Conservation (phyloP, 768 basidiomycete species). For the Butyriboletus loyo region DNA sequence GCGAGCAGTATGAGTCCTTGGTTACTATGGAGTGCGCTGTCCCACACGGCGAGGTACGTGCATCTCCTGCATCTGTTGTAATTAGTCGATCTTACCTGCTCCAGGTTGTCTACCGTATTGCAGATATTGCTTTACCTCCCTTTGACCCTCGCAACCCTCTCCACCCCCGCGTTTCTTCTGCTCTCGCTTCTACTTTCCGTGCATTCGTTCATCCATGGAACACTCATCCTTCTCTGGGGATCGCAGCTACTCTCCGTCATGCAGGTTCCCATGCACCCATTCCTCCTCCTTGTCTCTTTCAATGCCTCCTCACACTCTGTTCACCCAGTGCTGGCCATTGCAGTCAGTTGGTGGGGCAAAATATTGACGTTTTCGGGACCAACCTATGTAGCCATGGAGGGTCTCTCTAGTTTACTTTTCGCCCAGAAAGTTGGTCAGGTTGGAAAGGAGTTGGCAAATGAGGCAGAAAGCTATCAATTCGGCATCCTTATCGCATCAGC, state of each 20-base stretch:
- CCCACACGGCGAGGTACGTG: constrained; percentile 57
- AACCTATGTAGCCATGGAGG: constrained; percentile 78
- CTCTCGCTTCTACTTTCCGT: constrained; percentile 74
- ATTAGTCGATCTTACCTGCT: constrained; percentile 4
- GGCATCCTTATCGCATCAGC: constrained; percentile 73
- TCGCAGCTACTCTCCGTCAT: constrained; percentile 70
- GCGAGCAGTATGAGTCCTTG: constrained; percentile 46
- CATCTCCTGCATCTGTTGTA: background rate
- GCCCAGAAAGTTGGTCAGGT: constrained; percentile 79
- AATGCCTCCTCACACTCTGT: constrained; percentile 73
- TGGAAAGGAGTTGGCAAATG: constrained; percentile 67
- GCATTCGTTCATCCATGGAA: constrained; percentile 82
- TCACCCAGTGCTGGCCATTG: constrained; percentile 52
- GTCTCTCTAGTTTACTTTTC: constrained; percentile 78
- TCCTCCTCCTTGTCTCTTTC: constrained; percentile 83
- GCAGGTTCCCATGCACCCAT: constrained; percentile 84
- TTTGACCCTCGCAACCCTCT: constrained; percentile 79
- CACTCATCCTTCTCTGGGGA: constrained; percentile 67
- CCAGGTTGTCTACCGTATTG: constrained; percentile 68
- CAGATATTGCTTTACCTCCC: constrained; percentile 85
- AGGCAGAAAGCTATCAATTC: constrained; percentile 76
- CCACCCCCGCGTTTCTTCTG: constrained; percentile 73
- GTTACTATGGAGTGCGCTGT: constrained; percentile 63
- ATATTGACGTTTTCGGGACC: constrained; percentile 70
- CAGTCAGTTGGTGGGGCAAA: constrained; percentile 70